Conservation (phyloP, 1,284 basidiomycete species). For the Ganoderma boninense region DNA sequence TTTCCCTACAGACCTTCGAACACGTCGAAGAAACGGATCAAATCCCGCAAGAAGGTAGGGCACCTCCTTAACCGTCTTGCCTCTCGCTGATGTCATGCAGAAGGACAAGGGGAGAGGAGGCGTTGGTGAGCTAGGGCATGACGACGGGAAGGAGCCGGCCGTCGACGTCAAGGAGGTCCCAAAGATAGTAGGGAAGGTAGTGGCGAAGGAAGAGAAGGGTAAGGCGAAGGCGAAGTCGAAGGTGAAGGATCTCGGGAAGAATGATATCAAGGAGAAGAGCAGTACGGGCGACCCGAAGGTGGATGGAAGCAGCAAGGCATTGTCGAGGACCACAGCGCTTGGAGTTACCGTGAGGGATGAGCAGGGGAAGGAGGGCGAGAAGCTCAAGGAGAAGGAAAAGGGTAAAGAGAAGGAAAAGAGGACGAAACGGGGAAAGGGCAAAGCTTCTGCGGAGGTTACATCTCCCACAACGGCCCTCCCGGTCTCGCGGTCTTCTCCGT, state of each 20-base stretch:
- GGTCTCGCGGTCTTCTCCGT: not conserved
- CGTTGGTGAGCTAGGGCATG: not conserved
- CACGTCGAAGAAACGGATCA: not conserved
- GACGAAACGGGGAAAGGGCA: not conserved
- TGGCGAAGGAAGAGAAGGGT: not conserved
- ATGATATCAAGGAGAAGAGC: not conserved
- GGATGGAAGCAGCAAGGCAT: not conserved
- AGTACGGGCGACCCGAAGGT: not conserved
- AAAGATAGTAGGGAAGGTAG: not conserved
- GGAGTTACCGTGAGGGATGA: not conserved
- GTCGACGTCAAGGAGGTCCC: not conserved
- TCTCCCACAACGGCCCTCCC: not conserved
- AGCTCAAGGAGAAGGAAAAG: not conserved
- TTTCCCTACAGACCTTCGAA: not conserved
- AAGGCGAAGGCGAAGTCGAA: constrained; percentile 3
- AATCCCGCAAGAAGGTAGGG: constrained; percentile 1
- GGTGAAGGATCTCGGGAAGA: not conserved
- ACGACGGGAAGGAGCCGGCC: not conserved
- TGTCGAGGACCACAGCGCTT: not conserved
- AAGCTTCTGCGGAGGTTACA: not conserved
- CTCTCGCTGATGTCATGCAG: not conserved
- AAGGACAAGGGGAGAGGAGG: not conserved
- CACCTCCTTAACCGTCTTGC: no score
- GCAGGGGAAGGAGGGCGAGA: not conserved
- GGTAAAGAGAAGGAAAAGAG: not conserved